A percentile compares a stretch with the other conserved stretches of the same genome.
Evolutionary conservation across 495 filamentous ascomycete genomes (phyloP).

Genomic region (Xeromyces bisporus): DNA sequence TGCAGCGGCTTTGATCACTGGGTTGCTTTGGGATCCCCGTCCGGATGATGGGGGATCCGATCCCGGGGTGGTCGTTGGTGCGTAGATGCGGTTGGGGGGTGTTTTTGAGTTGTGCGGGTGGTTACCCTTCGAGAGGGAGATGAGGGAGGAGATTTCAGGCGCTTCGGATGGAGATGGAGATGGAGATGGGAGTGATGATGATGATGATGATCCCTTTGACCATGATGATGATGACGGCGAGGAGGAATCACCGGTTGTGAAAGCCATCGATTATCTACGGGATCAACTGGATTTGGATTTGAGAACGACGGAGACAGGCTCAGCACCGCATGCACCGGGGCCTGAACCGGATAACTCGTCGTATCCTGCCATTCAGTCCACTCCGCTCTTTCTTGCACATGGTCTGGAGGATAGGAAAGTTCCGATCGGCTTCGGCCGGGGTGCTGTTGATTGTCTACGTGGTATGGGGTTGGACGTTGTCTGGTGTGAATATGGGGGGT

Average conservation of each 20-base stretch:
- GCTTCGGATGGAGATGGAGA: background rate
- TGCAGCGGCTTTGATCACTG: constrained; percentile 24
- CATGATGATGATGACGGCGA: too few species aligned
- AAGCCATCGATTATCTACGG: background rate
- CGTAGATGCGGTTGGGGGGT: background rate
- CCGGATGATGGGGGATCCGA: too few species aligned
- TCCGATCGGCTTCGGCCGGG: constrained; percentile 18
- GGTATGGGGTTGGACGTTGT: constrained; percentile 20
- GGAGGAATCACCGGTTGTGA: background rate
- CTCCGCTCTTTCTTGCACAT: constrained; percentile 33
- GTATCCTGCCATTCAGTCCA: too few species aligned
- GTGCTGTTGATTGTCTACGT: constrained; percentile 17
- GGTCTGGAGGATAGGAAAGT: constrained; percentile 31
- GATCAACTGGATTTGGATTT: background rate
- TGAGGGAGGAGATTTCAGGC: background rate
- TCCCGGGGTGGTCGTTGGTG: too few species aligned
- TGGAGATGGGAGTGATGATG: background rate
- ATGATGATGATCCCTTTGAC: too few species aligned
- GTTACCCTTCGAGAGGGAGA: background rate
- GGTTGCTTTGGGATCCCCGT: background rate
- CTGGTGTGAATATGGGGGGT: constrained; percentile 28
- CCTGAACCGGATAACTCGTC: too few species aligned
- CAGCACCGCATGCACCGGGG: too few species aligned
- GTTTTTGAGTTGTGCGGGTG: background rate
- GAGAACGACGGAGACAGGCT: too few species aligned